phyloP scores from a whole-genome alignment of 163 green algal genomes.

The Scenedesmus sp. region DNA sequence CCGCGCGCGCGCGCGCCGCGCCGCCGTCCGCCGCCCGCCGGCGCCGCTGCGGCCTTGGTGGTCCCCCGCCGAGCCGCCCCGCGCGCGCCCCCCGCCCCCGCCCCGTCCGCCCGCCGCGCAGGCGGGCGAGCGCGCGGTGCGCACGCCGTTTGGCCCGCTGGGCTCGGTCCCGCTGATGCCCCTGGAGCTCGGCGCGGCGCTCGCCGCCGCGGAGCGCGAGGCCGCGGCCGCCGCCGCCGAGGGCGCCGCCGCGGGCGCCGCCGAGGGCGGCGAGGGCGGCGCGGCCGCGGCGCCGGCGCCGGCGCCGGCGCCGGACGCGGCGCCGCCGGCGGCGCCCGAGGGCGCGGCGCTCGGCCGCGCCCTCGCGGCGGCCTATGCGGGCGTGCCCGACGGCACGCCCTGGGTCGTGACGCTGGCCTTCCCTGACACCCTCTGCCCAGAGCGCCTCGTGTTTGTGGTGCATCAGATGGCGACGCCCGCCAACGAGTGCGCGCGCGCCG shows the following conservation, averaged over 20 bases:
- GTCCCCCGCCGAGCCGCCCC: neutral
- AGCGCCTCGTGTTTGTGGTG: conserved; percentile 78
- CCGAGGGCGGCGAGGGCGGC: neutral
- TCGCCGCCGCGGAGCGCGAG: neutral
- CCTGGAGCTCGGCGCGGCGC: no score
- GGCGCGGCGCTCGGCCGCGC: no score
- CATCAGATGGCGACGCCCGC: conserved; percentile 64
- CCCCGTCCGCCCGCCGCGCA: neutral
- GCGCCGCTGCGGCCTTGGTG: neutral
- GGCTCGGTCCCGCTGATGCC: conserved; percentile 17
- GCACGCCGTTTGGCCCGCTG: conserved; percentile 29
- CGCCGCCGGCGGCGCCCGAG: no score
- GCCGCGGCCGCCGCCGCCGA: no score
- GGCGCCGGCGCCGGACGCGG: neutral
- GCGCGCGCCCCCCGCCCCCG: neutral
- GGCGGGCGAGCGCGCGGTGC: conserved; percentile 34
- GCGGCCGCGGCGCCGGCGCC: neutral
- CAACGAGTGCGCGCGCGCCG: no score
- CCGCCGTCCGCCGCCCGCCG: neutral
- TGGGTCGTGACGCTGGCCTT: conserved; percentile 59
- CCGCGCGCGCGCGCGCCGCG: neutral
- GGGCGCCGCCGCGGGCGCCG: no score
- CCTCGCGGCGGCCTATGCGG: neutral
- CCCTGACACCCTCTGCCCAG: conserved; percentile 31
- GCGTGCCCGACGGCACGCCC: conserved; percentile 9